phyloP scores from a whole-genome alignment of 352 stramenopile species.

The Albugo laibachii region DNA sequence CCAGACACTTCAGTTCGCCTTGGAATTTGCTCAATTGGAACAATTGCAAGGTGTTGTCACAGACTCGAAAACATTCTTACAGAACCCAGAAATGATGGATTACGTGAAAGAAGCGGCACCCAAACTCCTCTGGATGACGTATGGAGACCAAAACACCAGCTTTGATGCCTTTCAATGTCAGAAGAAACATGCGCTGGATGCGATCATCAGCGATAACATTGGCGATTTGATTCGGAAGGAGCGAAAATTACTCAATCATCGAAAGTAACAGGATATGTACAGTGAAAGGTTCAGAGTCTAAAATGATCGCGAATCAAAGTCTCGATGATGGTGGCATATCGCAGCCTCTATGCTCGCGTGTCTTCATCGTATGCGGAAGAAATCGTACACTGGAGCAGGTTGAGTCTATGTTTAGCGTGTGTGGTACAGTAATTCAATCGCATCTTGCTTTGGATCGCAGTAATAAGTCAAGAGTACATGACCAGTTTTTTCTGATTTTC shows the following conservation, averaged over 20 bases:
- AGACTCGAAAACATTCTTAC: slow-evolving; percentile 49
- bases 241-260: too few species aligned
- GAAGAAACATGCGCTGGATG: slow-evolving; percentile 44
- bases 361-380: slow-evolving; percentile 60
- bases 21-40: slow-evolving; percentile 40
- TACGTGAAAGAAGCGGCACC: slow-evolving; percentile 20
- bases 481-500: neutral
- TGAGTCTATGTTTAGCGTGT: slow-evolving; percentile 29
- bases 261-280: too few species aligned
- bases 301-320: too few species aligned
- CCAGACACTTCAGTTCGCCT: slow-evolving; percentile 40
- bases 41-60: slow-evolving; percentile 46
- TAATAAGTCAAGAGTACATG: slow-evolving; percentile 41
- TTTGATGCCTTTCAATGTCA: slow-evolving; percentile 45
- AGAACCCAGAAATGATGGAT: slow-evolving; percentile 20
- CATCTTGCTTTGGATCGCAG: slow-evolving; percentile 55
- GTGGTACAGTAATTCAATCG: slow-evolving; percentile 37
- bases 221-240: slow-evolving; percentile 36
- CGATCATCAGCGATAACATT: slow-evolving; percentile 70
- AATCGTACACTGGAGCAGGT: slow-evolving; percentile 42
- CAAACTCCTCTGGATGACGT: slow-evolving; percentile 28
- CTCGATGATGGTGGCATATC: too few species aligned
- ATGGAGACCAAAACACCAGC: slow-evolving; percentile 66
- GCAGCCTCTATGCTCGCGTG: slow-evolving; percentile 2
- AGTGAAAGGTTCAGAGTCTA: too few species aligned